These are phyloP conservation scores for Apiotrichum veenhuisii DNA, from an alignment of 1,284 basidiomycete species.

Conservation along the genomic window DNA sequence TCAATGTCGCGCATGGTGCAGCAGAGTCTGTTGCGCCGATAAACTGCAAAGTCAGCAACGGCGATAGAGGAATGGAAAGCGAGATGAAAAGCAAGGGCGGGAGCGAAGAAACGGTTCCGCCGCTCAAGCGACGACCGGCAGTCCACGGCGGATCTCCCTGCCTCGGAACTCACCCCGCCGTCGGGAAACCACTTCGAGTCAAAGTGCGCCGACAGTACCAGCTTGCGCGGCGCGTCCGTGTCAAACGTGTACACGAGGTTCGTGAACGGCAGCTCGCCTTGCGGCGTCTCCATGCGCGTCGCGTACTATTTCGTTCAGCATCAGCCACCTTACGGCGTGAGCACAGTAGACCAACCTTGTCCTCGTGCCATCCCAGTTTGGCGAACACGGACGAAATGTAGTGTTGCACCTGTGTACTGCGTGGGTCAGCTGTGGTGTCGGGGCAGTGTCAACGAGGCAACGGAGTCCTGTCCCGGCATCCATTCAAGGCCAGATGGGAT, in stretches of 20 bases:
- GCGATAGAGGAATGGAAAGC: neutral
- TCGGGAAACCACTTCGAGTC: conserved; percentile 85
- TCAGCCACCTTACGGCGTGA: too few species aligned
- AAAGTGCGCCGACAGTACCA: conserved; percentile 90
- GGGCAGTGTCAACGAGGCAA: too few species aligned
- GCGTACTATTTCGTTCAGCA: too few species aligned
- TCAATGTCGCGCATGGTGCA: conserved; percentile 87
- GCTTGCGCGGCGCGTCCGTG: conserved; percentile 69
- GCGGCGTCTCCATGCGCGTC: conserved; percentile 61
- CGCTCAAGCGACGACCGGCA: too few species aligned
- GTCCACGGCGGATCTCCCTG: too few species aligned
- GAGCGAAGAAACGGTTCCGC: too few species aligned
- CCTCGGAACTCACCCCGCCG: conserved; percentile 15
- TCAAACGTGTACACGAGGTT: conserved; percentile 96
- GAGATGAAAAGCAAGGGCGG: neutral
- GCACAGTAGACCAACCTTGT: conserved; percentile 51
- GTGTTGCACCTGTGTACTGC: conserved; percentile 71
- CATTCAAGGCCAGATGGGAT: too few species aligned
- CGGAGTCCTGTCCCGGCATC: too few species aligned
- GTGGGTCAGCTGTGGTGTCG: too few species aligned
- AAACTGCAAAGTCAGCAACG: conserved; percentile 71
- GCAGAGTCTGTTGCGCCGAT: conserved; percentile 97
- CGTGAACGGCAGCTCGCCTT: conserved; percentile 74
- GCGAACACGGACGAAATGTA: conserved; percentile 69
- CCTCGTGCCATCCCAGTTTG: conserved; percentile 75